Evolutionary conservation across 2,329 filamentous ascomycete species (phyloP).

Genomic region (Reticulascus tulasneorum): DNA sequence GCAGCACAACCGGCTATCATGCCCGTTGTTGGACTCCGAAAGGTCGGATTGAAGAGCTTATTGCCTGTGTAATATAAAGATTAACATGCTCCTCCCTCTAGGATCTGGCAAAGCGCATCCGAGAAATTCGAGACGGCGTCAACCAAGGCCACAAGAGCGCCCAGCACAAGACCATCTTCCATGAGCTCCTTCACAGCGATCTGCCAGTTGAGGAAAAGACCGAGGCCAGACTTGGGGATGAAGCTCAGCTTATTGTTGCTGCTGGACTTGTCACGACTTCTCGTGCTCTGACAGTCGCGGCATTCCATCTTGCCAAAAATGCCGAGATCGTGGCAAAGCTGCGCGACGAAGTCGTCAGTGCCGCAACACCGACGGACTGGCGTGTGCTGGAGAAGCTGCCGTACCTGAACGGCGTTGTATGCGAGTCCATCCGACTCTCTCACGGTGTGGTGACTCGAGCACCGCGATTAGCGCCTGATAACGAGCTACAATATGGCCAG

Average conservation of each 20-base stretch:
- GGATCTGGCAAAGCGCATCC: constrained; percentile 3
- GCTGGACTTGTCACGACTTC: constrained; percentile 35
- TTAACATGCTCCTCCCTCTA: background rate
- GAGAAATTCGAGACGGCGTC: constrained; percentile 6
- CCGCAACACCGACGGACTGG: constrained; percentile 8
- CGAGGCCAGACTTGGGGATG: constrained; percentile 24
- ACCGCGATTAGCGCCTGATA: constrained; percentile 25
- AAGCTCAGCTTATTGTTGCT: constrained; percentile 24
- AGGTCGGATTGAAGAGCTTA: background rate
- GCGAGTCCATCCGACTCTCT: constrained; percentile 35
- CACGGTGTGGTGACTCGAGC: constrained; percentile 29
- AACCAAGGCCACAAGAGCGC: constrained; percentile 2
- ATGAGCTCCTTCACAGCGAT: constrained; percentile 22
- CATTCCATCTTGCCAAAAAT: constrained; percentile 31
- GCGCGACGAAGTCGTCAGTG: constrained; percentile 26
- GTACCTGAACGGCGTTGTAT: constrained; percentile 33
- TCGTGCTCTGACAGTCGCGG: constrained; percentile 27
- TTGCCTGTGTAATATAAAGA: background rate
- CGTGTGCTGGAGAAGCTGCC: constrained; percentile 27
- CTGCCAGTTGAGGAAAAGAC: constrained; percentile 31
- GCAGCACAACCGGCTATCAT: constrained; percentile 17
- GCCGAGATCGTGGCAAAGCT: constrained; percentile 24
- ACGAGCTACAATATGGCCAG: constrained; percentile 20
- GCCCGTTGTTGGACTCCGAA: constrained; percentile 16
- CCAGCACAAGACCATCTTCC: constrained; percentile 23